Conservation (phyloP, 2,329 filamentous ascomycete genomes). For the Ophiostoma tasmaniense region DNA sequence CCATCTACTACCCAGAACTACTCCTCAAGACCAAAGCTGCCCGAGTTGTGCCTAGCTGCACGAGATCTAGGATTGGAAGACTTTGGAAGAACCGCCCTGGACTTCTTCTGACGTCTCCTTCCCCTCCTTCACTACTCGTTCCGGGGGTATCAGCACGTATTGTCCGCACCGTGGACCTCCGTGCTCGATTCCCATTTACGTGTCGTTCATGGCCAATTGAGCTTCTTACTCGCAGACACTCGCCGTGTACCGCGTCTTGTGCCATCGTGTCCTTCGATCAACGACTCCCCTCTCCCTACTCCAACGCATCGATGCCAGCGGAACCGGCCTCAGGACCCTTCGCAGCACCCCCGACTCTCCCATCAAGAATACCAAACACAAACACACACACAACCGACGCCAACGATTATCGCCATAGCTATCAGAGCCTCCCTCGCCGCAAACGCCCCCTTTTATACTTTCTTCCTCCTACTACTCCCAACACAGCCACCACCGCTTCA, state of each 20-base stretch:
- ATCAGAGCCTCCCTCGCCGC: not conserved
- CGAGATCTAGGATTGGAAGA: not conserved
- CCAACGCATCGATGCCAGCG: constrained; percentile 20
- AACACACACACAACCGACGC: not conserved
- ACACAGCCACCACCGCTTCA: not conserved
- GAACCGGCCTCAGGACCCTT: constrained; percentile 17
- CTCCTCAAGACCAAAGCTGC: not conserved
- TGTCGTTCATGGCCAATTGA: constrained; percentile 15
- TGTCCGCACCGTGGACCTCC: not conserved
- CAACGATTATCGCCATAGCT: not conserved
- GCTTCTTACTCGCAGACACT: not conserved
- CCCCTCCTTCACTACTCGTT: not conserved
- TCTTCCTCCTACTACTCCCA: not conserved
- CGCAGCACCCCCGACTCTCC: constrained; percentile 9
- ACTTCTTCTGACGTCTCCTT: not conserved
- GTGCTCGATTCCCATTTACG: not conserved
- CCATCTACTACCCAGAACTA: not conserved
- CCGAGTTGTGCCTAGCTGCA: not conserved
- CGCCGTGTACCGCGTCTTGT: not conserved
- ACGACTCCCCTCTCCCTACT: not conserved
- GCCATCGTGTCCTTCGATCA: not conserved
- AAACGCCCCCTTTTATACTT: not conserved
- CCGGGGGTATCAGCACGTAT: not conserved
- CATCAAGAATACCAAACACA: not conserved
- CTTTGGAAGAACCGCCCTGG: not conserved